A percentile compares a stretch with the other conserved stretches of the same genome.
phyloP scores from a whole-genome alignment of 1,139 yeast genomes.

The Suhomyces kunorum region DNA sequence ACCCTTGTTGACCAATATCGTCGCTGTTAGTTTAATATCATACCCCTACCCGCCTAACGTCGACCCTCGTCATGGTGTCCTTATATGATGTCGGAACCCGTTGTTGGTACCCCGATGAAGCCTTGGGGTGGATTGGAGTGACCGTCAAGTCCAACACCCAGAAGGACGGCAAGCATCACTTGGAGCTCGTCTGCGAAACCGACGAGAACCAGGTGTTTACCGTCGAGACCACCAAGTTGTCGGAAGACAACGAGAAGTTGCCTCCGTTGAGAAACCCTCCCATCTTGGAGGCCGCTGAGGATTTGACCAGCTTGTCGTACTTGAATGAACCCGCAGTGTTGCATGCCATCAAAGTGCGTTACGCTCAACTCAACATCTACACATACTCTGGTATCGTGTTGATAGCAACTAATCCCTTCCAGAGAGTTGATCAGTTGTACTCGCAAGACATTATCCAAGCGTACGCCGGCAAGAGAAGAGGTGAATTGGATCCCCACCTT shows the following conservation, averaged over 20 bases:
- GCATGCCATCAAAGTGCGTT: slow-evolving; percentile 89
- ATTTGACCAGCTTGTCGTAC: slow-evolving; percentile 86
- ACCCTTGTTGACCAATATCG: not conserved
- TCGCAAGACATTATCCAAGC: slow-evolving; percentile 92
- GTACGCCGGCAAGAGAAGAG: slow-evolving; percentile 88
- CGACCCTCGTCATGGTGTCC: slow-evolving; percentile 24
- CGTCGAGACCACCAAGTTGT: slow-evolving; percentile 52
- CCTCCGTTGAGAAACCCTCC: slow-evolving; percentile 95
- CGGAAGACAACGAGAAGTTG: slow-evolving; percentile 54
- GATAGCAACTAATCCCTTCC: slow-evolving; percentile 96
- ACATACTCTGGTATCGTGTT: slow-evolving; percentile 97
- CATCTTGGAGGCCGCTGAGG: slow-evolving; percentile 90
- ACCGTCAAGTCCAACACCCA: slow-evolving; percentile 60
- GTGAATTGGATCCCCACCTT: slow-evolving; percentile 93
- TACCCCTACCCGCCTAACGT: not conserved
- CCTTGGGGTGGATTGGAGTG: slow-evolving; percentile 90
- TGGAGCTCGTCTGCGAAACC: slow-evolving; percentile 64
- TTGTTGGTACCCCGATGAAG: slow-evolving; percentile 93
- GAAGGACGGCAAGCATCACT: slow-evolving; percentile 53
- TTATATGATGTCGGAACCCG: slow-evolving; percentile 54
- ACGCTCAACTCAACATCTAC: slow-evolving; percentile 84
- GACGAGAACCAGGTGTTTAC: slow-evolving; percentile 52
- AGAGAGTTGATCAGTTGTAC: slow-evolving; percentile 85
- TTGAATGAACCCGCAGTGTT: slow-evolving; percentile 95
- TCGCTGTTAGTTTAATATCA: not conserved